Base-by-base conservation (phyloP, 768 basidiomycete genomes). In the Tubosaeta sp. region DNA sequence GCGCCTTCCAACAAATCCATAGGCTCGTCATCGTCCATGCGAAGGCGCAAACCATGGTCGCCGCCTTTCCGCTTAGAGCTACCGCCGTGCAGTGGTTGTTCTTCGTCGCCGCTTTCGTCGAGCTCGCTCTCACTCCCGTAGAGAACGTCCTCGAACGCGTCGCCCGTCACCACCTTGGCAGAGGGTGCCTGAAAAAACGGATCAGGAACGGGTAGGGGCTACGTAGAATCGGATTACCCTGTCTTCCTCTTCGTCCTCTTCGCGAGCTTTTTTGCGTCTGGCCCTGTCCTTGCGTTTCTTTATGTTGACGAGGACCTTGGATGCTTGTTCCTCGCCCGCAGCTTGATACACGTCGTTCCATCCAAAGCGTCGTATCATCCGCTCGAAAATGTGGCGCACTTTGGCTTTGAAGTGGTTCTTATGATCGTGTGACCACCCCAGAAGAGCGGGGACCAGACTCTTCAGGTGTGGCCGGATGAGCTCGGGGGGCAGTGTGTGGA, bases 331-430 rank as follows among this genome's bases (percentile, higher is more conserved):
- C 47, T 88, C 86, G 2, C 81, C 81, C 2, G 83, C 80, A 62
- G 80, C 84, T 32, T 82, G 75, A 64, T 88, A 83, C 2, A 99
- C 83, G 41, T 86, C 86, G 37, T 94, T 84, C 79, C 83, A 97
- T 0, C 85, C 86, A 63, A 97, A 97, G 56, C 93, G 81, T 56
- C 95, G 76, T 58, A 98, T 79, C 82, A 97, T 85, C 43, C 95
- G 83, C 74, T 98, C 95, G 61, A 98, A 95, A 58, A 98, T 94
- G 68, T 98, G 95, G 41, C 92, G 84, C 22, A 97, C 93, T 74
- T 97, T 97, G 46, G 81, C 76, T 70, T 98, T 98, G 83, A 99
- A 98, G 66, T 97, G 97, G 63, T 98, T 98, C 68, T 95, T 95
- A 72, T 98, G 95, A 64, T 97, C 95, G 65, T 97, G 93, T 6